Conservation (phyloP, 805 yeast species). For the Grigorovia yakushimaensis region DNA sequence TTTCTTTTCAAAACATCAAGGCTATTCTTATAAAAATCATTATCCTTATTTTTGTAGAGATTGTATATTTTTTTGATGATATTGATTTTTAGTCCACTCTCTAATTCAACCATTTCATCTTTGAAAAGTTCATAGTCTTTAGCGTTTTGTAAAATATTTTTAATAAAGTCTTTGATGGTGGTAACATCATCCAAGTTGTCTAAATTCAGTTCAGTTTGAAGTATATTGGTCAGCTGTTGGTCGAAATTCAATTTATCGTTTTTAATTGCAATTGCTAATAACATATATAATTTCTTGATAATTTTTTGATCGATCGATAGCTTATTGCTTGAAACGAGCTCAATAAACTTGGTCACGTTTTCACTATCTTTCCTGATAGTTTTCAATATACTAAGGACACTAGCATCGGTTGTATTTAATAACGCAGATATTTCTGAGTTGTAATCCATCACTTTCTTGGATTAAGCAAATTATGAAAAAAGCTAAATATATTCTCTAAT, state of each 20-base stretch:
- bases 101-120: constrained; percentile 12
- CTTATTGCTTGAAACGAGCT: not conserved
- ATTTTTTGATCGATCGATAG: not conserved
- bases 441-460: not conserved
- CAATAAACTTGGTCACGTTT: not conserved
- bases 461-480: too few species aligned
- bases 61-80: constrained; percentile 8
- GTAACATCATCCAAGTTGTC: constrained; percentile 6
- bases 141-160: constrained; percentile 11
- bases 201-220: constrained; percentile 10
- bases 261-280: constrained; percentile 3
- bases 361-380: not conserved
- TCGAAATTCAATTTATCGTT: constrained; percentile 22
- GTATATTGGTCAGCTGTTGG: constrained; percentile 1
- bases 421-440: not conserved
- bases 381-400: not conserved
- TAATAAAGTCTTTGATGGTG: constrained; percentile 18
- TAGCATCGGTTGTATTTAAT: not conserved
- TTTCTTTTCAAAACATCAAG: too few species aligned
- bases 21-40: too few species aligned
- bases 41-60: not conserved
- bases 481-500: not conserved
- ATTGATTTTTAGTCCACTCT: constrained; percentile 15
- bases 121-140: constrained; percentile 7
- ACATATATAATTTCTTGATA: not conserved